Conservation (phyloP, 1,284 basidiomycete species). For the Chondrostereum purpureum region DNA sequence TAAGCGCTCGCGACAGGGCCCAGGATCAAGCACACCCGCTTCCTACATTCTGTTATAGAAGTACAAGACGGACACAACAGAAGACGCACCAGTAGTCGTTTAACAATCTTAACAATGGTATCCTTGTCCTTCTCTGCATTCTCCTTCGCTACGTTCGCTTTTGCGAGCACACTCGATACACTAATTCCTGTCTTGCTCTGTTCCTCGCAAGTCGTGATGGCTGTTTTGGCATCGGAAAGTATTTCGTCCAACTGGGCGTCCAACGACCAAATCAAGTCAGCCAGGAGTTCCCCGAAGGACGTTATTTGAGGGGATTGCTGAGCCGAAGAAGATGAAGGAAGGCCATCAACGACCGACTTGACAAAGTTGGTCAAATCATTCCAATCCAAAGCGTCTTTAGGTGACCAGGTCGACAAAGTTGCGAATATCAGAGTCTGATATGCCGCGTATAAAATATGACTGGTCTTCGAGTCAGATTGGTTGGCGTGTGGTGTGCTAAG, state of each 20-base stretch:
- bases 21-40: conserved; percentile 46
- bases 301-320: conserved; percentile 30
- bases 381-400: conserved; percentile 37
- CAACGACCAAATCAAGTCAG: conserved; percentile 75
- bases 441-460: conserved; percentile 51
- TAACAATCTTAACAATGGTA: conserved; percentile 50
- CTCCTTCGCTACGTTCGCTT: conserved; percentile 40
- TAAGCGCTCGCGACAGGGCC: conserved; percentile 65
- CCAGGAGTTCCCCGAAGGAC: conserved; percentile 58
- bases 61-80: conserved; percentile 2
- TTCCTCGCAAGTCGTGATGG: conserved; percentile 28
- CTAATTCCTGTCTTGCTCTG: conserved; percentile 18
- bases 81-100: conserved; percentile 56
- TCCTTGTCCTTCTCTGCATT: conserved; percentile 57
- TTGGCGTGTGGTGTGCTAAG: conserved; percentile 52
- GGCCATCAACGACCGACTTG: conserved; percentile 46
- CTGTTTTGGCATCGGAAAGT: conserved; percentile 45
- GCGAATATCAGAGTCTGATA: conserved; percentile 62
- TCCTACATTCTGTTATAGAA: conserved; percentile 28
- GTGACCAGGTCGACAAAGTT: conserved; percentile 49
- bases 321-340: conserved; percentile 60
- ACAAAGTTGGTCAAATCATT: conserved; percentile 54
- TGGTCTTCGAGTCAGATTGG: conserved; percentile 40
- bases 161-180: conserved; percentile 23
- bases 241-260: conserved; percentile 72